Percentiles rank a stretch among this genome's conserved stretches.
These are phyloP conservation scores for Musa acuminata DNA, from an alignment of 176 grass and related monocot genomes.

Conservation along the genomic window DNA sequence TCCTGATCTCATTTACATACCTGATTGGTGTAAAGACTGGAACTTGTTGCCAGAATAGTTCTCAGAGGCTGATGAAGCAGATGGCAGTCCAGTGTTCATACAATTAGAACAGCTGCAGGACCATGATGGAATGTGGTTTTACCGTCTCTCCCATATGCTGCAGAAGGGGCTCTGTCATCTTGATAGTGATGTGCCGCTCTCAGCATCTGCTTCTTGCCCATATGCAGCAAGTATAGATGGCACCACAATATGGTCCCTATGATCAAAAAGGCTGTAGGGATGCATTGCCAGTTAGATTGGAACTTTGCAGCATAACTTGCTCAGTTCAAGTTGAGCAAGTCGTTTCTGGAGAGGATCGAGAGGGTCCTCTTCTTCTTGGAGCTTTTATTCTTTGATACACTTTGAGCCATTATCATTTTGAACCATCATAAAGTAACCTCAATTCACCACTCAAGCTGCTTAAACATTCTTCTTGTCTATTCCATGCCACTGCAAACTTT, in stretches of 20 bases:
- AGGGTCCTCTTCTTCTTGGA: slow-evolving; percentile 52
- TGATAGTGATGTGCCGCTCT: slow-evolving; percentile 34
- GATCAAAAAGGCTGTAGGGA: slow-evolving; percentile 15
- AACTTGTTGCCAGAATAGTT: slow-evolving; percentile 31
- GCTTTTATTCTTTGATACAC: slow-evolving; percentile 60
- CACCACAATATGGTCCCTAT: slow-evolving; percentile 30
- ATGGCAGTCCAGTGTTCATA: slow-evolving; percentile 8
- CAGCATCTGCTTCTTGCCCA: slow-evolving; percentile 14
- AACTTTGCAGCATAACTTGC: slow-evolving; percentile 19
- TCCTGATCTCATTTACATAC: slow-evolving; percentile 8
- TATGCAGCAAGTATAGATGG: slow-evolving; percentile 23
- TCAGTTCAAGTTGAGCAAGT: slow-evolving; percentile 34
- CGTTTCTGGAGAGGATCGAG: slow-evolving; percentile 68
- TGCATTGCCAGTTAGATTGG: slow-evolving; percentile 34
- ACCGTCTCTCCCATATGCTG: slow-evolving; percentile 20
- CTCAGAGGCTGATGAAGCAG: slow-evolving; percentile 24
- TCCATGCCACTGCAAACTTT: no score
- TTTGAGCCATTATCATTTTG: not conserved
- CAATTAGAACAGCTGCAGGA: slow-evolving; percentile 21
- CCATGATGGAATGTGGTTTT: slow-evolving; percentile 5
- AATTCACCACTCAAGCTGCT: no score
- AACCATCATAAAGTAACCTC: no score
- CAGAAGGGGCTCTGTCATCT: slow-evolving; percentile 25
- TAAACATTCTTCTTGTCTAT: no score
- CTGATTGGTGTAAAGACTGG: slow-evolving; percentile 30